A percentile compares a stretch with the other conserved stretches of the same genome.
Conservation (phyloP, 805 yeast genomes). For the Candida tallmaniae region DNA sequence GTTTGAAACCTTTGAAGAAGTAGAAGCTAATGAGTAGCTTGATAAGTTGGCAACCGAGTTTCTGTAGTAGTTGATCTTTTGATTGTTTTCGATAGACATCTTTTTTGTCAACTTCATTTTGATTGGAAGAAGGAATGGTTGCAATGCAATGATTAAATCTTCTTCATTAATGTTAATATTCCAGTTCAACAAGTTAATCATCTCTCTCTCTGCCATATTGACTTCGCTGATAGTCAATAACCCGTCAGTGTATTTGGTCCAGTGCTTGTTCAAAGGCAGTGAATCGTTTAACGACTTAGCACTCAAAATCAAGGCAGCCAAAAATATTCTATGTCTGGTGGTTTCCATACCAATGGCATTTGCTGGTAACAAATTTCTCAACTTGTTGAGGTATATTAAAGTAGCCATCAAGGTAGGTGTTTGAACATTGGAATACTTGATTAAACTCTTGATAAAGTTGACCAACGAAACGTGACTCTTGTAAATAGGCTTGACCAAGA, state of each 20-base stretch:
- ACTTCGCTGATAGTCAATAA: constrained; percentile 72
- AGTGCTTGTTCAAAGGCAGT: constrained; percentile 91
- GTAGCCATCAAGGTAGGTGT: constrained; percentile 94
- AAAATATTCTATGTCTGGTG: constrained; percentile 86
- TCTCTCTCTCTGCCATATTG: constrained; percentile 86
- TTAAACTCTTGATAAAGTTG: constrained; percentile 66
- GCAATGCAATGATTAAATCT: constrained; percentile 65
- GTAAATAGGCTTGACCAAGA: constrained; percentile 21
- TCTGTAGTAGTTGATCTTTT: constrained; percentile 28
- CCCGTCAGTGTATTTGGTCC: constrained; percentile 92
- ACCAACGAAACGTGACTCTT: constrained; percentile 33
- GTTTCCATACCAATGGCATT: constrained; percentile 90
- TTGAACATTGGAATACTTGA: constrained; percentile 84
- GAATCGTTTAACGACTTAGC: constrained; percentile 93
- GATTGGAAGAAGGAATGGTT: constrained; percentile 74
- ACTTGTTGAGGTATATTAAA: constrained; percentile 72
- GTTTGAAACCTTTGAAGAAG: constrained; percentile 1
- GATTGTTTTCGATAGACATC: constrained; percentile 20
- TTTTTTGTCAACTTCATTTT: constrained; percentile 43
- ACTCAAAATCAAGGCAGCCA: constrained; percentile 85
- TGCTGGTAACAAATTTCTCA: constrained; percentile 74
- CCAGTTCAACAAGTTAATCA: constrained; percentile 82
- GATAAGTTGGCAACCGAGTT: constrained; percentile 10
- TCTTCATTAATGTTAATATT: constrained; percentile 64
- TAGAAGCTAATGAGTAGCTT: constrained; percentile 1